Evolutionary conservation across 768 basidiomycete genomes (phyloP), one percentile per base, ranked within the genome.

Genomic region (Suillus hirtellus): DNA sequence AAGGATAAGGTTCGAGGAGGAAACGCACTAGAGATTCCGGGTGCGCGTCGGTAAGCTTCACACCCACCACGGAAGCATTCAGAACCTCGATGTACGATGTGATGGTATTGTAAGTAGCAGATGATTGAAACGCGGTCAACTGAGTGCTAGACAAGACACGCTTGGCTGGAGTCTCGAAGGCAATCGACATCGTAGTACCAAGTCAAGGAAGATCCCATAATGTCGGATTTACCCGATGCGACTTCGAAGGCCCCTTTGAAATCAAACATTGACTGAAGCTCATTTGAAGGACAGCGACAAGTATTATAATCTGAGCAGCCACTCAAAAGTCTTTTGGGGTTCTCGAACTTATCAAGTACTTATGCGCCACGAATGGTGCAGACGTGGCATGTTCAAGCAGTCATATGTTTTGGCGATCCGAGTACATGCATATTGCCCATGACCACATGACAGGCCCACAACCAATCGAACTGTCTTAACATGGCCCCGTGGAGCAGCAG

Each of bases 81-180:
- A 98, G 81, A 0, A 80, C 77, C 61, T 89, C 83, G 60, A 98
- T 84, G 69, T 93, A 95, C 0, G 78, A 71, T 7, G 93, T 73
- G 62, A 99, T 80, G 10, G 85, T 80, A 27, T 80, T 72, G 70
- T 95, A 86, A 0, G 95, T 89, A 54, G 81, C 72, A 0, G 93
- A 95, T 9, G 78, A 69, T 70, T 94, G 88, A 71, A 97, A 99
- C n/a, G 85, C 86, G 24, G 84, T 82, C 0, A 99, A 84, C 68
- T 98, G 95, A 5, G 82, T 84, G 37, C 82, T 85, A 1, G 88
- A 84, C 35, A 99, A 77, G 65, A 99, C 92, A 31, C 77, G 80
- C 78, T 96, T 96, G 47, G 77, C 77, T 1, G 90, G 92, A 42
- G 75, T 64, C 67, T 80, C 72, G 73, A 81, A 90, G 4, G 76